Evolutionary conservation across 2,329 filamentous ascomycete genomes (phyloP).

Genomic region (Colletotrichum truncatum): DNA sequence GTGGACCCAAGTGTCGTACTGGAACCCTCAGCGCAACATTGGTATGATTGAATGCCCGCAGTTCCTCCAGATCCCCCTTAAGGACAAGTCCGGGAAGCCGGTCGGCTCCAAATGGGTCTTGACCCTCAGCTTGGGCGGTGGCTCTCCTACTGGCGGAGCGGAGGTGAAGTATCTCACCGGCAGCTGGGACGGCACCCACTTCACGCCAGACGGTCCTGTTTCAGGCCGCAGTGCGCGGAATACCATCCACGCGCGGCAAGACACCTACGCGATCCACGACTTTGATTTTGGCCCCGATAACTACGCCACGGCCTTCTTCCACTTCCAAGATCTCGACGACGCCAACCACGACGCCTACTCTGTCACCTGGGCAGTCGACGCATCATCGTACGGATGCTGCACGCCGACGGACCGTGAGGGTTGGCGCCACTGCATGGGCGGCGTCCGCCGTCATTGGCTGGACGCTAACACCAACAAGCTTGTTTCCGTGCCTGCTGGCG

Average conservation of each 20-base stretch:
- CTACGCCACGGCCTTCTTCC: slow-evolving; percentile 46
- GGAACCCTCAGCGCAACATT: slow-evolving; percentile 45
- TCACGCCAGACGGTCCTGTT: slow-evolving; percentile 19
- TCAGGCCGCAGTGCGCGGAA: neutral
- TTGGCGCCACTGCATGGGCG: slow-evolving; percentile 39
- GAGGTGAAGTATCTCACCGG: slow-evolving; percentile 30
- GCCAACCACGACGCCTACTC: slow-evolving; percentile 37
- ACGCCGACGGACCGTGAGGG: slow-evolving; percentile 41
- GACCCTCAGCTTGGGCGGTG: slow-evolving; percentile 26
- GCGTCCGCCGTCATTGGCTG: slow-evolving; percentile 29
- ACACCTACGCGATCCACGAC: slow-evolving; percentile 35
- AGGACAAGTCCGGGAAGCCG: slow-evolving; percentile 55
- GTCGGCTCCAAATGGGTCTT: slow-evolving; percentile 28
- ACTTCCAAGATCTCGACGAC: slow-evolving; percentile 23
- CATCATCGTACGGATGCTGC: slow-evolving; percentile 39
- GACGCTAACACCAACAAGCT: slow-evolving; percentile 25
- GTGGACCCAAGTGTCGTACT: slow-evolving; percentile 53
- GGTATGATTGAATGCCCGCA: slow-evolving; percentile 48
- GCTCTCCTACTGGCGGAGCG: slow-evolving; percentile 20
- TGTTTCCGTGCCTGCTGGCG: slow-evolving; percentile 26
- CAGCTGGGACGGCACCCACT: slow-evolving; percentile 28
- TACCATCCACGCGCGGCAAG: neutral
- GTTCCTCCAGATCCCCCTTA: slow-evolving; percentile 48
- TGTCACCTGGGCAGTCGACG: slow-evolving; percentile 47
- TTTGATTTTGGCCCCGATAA: slow-evolving; percentile 48